A percentile compares a stretch with the other conserved stretches of the same genome.
These are phyloP conservation scores for Boletales sp. DNA, from an alignment of 768 basidiomycete species.

Conservation along the genomic window DNA sequence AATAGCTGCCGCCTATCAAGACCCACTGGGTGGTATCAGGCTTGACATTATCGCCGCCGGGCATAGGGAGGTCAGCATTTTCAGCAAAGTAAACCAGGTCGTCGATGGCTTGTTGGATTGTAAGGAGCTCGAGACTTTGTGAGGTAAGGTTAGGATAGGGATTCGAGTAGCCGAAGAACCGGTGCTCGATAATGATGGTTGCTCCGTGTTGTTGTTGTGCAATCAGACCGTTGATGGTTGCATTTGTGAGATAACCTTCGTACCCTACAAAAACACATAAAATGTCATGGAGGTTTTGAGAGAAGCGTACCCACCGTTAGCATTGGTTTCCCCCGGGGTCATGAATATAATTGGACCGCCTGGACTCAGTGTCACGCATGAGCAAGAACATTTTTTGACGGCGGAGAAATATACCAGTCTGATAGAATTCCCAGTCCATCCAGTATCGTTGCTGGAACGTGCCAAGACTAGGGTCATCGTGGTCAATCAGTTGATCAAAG, in stretches of 20 bases:
- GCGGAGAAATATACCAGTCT: slow-evolving; percentile 35
- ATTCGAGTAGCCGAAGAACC: slow-evolving; percentile 74
- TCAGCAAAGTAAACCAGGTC: slow-evolving; percentile 69
- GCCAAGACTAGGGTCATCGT: slow-evolving; percentile 52
- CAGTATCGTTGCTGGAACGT: slow-evolving; percentile 77
- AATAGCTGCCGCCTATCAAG: slow-evolving; percentile 41
- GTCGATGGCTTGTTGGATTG: slow-evolving; percentile 71
- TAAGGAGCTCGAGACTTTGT: slow-evolving; percentile 55
- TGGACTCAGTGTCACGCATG: neutral
- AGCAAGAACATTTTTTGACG: neutral
- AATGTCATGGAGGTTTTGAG: neutral
- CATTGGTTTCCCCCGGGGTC: slow-evolving; percentile 66
- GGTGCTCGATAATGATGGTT: slow-evolving; percentile 63
- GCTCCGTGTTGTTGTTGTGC: slow-evolving; percentile 67
- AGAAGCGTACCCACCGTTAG: slow-evolving; percentile 31
- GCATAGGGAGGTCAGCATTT: slow-evolving; percentile 64
- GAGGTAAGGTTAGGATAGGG: slow-evolving; percentile 59
- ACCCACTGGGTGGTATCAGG: slow-evolving; percentile 48
- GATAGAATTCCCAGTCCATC: slow-evolving; percentile 66
- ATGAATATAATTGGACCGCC: slow-evolving; percentile 26
- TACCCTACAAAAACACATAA: slow-evolving; percentile 17
- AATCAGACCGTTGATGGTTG: slow-evolving; percentile 59
- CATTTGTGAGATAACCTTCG: slow-evolving; percentile 59
- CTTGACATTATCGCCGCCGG: slow-evolving; percentile 56
- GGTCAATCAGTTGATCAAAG: slow-evolving; percentile 39